These are phyloP conservation scores for Pseudogymnoascus verrucosus DNA, from an alignment of 2,329 filamentous ascomycete genomes.

Conservation along the genomic window DNA sequence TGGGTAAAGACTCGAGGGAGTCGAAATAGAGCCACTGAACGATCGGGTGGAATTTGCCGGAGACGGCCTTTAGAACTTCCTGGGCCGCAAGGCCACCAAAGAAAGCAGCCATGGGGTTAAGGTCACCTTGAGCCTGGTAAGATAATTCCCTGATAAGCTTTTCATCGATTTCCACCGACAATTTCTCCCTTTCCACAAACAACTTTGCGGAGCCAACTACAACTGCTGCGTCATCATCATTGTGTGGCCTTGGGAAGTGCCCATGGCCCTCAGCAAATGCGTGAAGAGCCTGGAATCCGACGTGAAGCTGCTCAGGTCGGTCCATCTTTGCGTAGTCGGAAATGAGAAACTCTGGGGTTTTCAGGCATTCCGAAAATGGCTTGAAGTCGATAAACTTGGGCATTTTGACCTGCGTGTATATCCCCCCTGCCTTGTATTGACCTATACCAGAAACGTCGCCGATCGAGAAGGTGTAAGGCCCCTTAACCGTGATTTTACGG, in stretches of 20 bases:
- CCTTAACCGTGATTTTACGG: conserved; percentile 87
- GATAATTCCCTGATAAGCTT: conserved; percentile 89
- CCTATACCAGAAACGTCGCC: conserved; percentile 85
- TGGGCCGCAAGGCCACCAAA: conserved; percentile 92
- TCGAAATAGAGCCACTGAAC: conserved; percentile 97
- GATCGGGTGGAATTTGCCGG: conserved; percentile 95
- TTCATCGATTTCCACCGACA: conserved; percentile 80
- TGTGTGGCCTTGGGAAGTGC: conserved; percentile 72
- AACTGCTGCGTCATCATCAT: conserved; percentile 73
- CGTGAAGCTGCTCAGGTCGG: conserved; percentile 81
- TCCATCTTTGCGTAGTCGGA: conserved; percentile 98
- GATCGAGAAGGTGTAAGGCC: conserved; percentile 95
- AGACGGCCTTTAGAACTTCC: conserved; percentile 93
- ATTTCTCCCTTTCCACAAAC: conserved; percentile 64
- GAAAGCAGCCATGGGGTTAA: conserved; percentile 87
- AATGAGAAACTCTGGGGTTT: conserved; percentile 80
- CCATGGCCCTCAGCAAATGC: conserved; percentile 70
- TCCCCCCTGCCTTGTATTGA: conserved; percentile 77
- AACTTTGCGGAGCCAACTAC: conserved; percentile 67
- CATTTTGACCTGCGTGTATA: conserved; percentile 98
- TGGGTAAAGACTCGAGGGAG: conserved; percentile 88
- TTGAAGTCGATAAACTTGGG: conserved; percentile 90
- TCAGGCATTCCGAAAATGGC: conserved; percentile 65
- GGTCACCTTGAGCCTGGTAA: conserved; percentile 86
- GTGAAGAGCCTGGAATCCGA: conserved; percentile 88